phyloP scores from a whole-genome alignment of 129 eudicot species.

The Arctium lappa region DNA sequence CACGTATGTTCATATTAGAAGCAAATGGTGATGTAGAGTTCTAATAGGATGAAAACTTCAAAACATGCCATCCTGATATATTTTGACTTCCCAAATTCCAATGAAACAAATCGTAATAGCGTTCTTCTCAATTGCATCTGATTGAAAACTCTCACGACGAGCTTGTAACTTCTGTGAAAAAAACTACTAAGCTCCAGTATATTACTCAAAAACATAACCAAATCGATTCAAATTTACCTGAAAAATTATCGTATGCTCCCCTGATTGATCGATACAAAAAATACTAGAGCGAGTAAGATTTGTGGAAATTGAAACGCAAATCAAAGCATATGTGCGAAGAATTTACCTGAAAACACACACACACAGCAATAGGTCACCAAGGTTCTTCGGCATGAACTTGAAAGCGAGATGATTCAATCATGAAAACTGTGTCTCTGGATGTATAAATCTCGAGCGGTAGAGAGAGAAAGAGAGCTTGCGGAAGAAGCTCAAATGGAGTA shows the following conservation, averaged over 20 bases:
- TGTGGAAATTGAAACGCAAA: background rate
- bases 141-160: background rate
- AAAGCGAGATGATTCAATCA: conserved; percentile 6
- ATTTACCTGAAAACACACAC: conserved; percentile 15
- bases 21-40: background rate
- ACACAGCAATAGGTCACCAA: background rate
- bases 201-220: background rate
- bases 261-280: conserved; percentile 7
- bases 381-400: conserved; percentile 2
- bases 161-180: conserved; percentile 5
- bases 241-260: background rate
- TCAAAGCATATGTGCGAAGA: background rate
- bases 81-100: background rate
- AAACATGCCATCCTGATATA: background rate
- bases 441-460: background rate
- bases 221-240: background rate
- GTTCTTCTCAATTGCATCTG: conserved; percentile 1
- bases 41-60: background rate
- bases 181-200: background rate
- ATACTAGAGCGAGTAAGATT: background rate
- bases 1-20: conserved; percentile 2
- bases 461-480: background rate
- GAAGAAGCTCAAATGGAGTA: background rate
- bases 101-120: background rate
- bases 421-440: background rate